These are phyloP conservation scores for Acacia melanoxylon DNA, from an alignment of 306 rosid genomes.

Conservation along the genomic window DNA sequence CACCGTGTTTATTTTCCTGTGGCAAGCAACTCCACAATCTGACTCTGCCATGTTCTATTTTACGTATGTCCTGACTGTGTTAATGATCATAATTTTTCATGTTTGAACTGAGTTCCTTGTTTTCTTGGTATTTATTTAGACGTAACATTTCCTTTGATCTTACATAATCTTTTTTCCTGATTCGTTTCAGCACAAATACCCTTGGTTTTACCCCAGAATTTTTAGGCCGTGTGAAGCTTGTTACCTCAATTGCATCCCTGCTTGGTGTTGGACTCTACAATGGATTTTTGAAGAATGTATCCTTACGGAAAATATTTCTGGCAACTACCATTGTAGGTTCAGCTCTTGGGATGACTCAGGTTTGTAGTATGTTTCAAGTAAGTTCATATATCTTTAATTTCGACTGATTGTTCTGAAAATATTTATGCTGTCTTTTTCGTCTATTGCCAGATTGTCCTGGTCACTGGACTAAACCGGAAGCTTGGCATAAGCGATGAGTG, in stretches of 20 bases:
- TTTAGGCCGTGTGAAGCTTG: slow-evolving; percentile 94
- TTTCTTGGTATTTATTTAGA: slow-evolving; percentile 12
- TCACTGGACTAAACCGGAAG: slow-evolving; percentile 81
- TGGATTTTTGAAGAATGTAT: slow-evolving; percentile 85
- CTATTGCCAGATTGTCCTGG: slow-evolving; percentile 67
- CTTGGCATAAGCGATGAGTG: slow-evolving; percentile 92
- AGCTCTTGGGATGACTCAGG: slow-evolving; percentile 97
- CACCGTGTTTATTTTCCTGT: slow-evolving; percentile 84
- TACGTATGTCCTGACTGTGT: slow-evolving; percentile 58
- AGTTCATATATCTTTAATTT: slow-evolving; percentile 1
- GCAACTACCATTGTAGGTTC: slow-evolving; percentile 72
- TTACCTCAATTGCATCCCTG: slow-evolving; percentile 89
- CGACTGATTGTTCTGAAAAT: slow-evolving; percentile 15
- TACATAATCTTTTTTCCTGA: slow-evolving; percentile 27
- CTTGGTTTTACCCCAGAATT: slow-evolving; percentile 92
- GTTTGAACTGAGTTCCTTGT: slow-evolving; percentile 17
- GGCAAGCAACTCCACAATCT: slow-evolving; percentile 99
- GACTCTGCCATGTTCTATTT: slow-evolving; percentile 97
- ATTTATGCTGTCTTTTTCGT: neutral
- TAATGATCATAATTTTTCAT: slow-evolving; percentile 20
- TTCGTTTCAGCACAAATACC: slow-evolving; percentile 78
- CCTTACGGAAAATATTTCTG: slow-evolving; percentile 74
- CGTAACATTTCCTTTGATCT: slow-evolving; percentile 19
- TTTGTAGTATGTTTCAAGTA: slow-evolving; percentile 27
- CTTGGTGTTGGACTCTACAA: slow-evolving; percentile 93